Percentiles rank a stretch among this genome's conserved stretches.
Evolutionary conservation across 805 yeast genomes (phyloP).

Genomic region (Ogataea paraovalis): DNA sequence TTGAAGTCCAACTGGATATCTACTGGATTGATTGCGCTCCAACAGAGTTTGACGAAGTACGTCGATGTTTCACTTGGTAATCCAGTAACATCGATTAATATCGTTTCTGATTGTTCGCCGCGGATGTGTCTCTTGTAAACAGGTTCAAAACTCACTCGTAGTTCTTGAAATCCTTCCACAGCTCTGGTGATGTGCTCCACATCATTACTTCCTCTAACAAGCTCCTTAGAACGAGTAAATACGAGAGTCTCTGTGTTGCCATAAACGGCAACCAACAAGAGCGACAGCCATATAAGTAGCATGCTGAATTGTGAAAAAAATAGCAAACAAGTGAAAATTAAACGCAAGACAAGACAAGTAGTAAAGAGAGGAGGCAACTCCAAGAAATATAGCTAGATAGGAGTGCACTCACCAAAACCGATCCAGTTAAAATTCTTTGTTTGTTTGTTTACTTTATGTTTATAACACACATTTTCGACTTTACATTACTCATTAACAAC

Average conservation of each 20-base stretch:
- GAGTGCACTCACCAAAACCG: background rate
- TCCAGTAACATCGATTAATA: slow-evolving; percentile 5
- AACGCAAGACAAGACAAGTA: too few species aligned
- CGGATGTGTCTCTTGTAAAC: slow-evolving; percentile 7
- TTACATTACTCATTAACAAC: background rate
- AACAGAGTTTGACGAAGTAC: slow-evolving; percentile 18
- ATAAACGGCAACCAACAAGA: background rate
- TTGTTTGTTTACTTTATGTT: too few species aligned
- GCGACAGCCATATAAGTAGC: background rate
- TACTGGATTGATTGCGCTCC: slow-evolving; percentile 28
- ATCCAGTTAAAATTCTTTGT: too few species aligned
- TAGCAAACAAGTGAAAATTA: background rate
- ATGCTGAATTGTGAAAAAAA: background rate
- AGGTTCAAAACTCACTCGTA: slow-evolving; percentile 11
- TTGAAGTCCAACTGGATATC: slow-evolving; percentile 6
- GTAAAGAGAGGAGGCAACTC: background rate
- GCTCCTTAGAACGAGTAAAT: background rate
- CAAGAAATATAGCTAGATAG: background rate
- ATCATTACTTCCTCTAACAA: background rate
- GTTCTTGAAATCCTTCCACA: slow-evolving; percentile 1
- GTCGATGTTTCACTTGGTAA: background rate
- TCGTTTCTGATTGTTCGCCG: slow-evolving; percentile 7
- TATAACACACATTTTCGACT: too few species aligned
- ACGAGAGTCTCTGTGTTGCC: slow-evolving; percentile 23
- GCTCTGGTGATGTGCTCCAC: background rate